These are phyloP conservation scores for Geranomyces michiganensis DNA, from an alignment of 192 early-diverging fungal genomes.

Conservation along the genomic window DNA sequence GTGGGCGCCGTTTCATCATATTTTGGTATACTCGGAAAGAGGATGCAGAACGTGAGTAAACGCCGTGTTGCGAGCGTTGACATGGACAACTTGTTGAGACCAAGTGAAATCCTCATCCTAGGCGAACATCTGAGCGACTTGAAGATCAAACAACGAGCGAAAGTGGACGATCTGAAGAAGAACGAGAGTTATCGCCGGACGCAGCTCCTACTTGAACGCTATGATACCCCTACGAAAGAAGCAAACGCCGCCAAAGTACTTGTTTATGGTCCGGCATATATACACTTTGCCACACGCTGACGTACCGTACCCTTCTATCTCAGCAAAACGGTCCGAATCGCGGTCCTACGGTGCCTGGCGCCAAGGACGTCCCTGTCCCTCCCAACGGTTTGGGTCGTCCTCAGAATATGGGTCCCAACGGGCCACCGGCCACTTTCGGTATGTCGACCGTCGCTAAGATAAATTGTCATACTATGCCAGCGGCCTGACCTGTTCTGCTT, in stretches of 20 bases:
- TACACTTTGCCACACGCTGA: too few species aligned
- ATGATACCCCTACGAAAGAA: slow-evolving; percentile 62
- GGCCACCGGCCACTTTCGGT: too few species aligned
- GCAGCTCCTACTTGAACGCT: slow-evolving; percentile 85
- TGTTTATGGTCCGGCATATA: too few species aligned
- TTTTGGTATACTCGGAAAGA: slow-evolving; percentile 45
- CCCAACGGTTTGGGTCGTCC: not conserved
- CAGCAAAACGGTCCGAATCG: slow-evolving; percentile 4
- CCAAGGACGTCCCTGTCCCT: not conserved
- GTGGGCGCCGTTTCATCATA: slow-evolving; percentile 36
- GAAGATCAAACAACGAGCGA: slow-evolving; percentile 57
- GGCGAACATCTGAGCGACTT: slow-evolving; percentile 18
- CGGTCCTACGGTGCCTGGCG: slow-evolving; percentile 1
- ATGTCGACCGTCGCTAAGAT: too few species aligned
- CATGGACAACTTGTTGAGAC: too few species aligned
- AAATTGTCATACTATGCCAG: too few species aligned
- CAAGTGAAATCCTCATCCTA: not conserved
- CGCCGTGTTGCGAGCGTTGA: not conserved
- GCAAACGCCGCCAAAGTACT: too few species aligned
- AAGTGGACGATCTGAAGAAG: slow-evolving; percentile 93
- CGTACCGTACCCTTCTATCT: too few species aligned
- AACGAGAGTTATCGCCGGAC: slow-evolving; percentile 91
- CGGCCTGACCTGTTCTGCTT: too few species aligned
- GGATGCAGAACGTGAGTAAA: slow-evolving; percentile 30
- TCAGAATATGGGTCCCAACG: too few species aligned